These are phyloP conservation scores for Lentinula raphanica DNA, from an alignment of 768 basidiomycete species.

Conservation along the genomic window DNA sequence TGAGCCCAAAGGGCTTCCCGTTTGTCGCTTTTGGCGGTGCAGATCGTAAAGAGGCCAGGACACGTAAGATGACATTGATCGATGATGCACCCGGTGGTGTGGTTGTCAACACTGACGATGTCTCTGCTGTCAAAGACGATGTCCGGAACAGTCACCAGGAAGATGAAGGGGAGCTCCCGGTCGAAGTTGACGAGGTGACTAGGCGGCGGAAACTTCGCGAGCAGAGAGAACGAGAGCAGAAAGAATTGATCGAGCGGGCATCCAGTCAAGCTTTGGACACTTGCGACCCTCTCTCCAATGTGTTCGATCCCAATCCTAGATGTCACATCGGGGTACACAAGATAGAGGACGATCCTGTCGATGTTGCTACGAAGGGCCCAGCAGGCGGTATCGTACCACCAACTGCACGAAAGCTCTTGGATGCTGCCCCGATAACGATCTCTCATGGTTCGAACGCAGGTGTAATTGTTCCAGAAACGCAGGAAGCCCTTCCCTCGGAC, in stretches of 20 bases:
- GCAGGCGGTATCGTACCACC: neutral
- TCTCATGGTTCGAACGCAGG: neutral
- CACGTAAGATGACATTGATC: conserved; percentile 13
- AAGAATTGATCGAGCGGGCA: conserved; percentile 10
- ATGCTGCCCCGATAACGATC: neutral
- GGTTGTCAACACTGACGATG: conserved; percentile 6
- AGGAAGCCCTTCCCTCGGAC: neutral
- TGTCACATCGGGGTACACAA: conserved; percentile 61
- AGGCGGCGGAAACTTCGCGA: conserved; percentile 38
- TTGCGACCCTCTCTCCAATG: conserved; percentile 11
- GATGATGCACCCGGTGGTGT: neutral
- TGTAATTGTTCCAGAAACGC: neutral
- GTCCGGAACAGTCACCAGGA: neutral
- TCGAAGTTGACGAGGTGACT: conserved; percentile 41
- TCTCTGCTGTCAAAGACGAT: neutral
- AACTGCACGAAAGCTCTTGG: neutral
- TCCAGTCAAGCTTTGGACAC: neutral
- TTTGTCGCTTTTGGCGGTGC: conserved; percentile 64
- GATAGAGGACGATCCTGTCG: conserved; percentile 40
- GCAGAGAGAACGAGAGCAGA: conserved; percentile 21
- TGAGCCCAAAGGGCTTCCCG: conserved; percentile 79
- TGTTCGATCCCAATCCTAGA: conserved; percentile 43
- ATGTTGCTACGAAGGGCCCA: neutral
- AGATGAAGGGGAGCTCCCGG: conserved; percentile 26
- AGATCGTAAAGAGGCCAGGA: conserved; percentile 27